phyloP scores from a whole-genome alignment of 768 basidiomycete genomes.

The Rhizopogon salebrosus region DNA sequence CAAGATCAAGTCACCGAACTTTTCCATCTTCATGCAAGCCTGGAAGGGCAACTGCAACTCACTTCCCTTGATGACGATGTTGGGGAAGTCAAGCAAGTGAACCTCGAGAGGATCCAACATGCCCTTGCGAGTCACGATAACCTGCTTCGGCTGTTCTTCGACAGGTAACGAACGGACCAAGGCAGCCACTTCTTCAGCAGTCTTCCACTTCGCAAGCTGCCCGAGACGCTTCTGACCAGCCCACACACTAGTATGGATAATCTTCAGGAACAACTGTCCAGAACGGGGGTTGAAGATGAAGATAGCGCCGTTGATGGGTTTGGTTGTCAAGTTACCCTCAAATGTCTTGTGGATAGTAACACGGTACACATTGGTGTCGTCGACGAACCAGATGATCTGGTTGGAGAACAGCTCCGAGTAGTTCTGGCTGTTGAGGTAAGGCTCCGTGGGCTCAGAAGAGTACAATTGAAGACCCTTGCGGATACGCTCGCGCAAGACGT shows the following conservation, averaged over 20 bases:
- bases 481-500: slow-evolving; percentile 97
- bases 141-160: slow-evolving; percentile 99
- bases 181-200: slow-evolving; percentile 99
- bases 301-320: slow-evolving; percentile 97
- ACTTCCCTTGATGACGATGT: slow-evolving; percentile 99
- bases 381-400: slow-evolving; percentile 99
- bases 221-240: slow-evolving; percentile 99
- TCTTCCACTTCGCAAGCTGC: slow-evolving; percentile 99
- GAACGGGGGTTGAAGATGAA: slow-evolving; percentile 99
- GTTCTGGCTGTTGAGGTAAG: slow-evolving; percentile 97
- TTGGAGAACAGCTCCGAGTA: slow-evolving; percentile 97
- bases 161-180: slow-evolving; percentile 97
- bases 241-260: slow-evolving; percentile 99
- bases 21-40: slow-evolving; percentile 99
- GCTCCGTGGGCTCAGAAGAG: slow-evolving; percentile 98
- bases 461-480: slow-evolving; percentile 97
- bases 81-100: slow-evolving; percentile 98
- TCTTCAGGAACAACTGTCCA: slow-evolving; percentile 96
- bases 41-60: slow-evolving; percentile 99
- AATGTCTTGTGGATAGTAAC: slow-evolving; percentile 99
- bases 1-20: slow-evolving; percentile 96
- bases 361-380: slow-evolving; percentile 99
- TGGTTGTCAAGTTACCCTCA: slow-evolving; percentile 99
- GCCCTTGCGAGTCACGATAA: slow-evolving; percentile 99
- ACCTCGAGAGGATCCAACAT: slow-evolving; percentile 99